Base-by-base conservation (phyloP, 225 moss, liverwort and hornwort genomes). In the Bryum argenteum region DNA sequence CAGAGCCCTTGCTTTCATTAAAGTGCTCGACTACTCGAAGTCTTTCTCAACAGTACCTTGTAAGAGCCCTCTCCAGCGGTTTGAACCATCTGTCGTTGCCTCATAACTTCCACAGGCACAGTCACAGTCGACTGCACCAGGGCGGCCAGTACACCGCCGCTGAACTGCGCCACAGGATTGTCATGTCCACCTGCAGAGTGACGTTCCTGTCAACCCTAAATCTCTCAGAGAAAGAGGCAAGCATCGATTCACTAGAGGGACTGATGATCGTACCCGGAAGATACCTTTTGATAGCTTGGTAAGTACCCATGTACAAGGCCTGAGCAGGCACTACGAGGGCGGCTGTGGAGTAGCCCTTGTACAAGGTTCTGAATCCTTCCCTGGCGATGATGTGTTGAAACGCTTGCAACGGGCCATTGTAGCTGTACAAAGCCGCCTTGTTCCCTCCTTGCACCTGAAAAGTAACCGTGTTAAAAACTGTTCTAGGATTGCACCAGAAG, bases 321-420 rank as follows among this genome's bases (percentile, higher is more conserved):
- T 48, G 48, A 6, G 48, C 48, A 48, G 48, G 48, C 17, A 48
- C 15, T 48, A 48, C 78, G 53, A 75, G 80, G 0, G 67, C 11
- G 10, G 86, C 79, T 8, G 90, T 92, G 6, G 76, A 77, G 65
- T 87, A 90, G 41, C 48, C 48, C 48, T 48, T 48, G 65, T 88
- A 92, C 6, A 92, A 70, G 28, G 86, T 88, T 50, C 88, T 77
- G 81, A 78, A 86, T 10, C 89, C 89, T 71, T 90, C 92, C 68
- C 63, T 80, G n/a, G 79, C 82, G 58, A 79, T 71, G 71, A 90
- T 92, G 18, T 60, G 79, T 26, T 55, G 39, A 41, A 88, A 78
- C 42, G 90, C 90, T 71, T 92, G 77, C 17, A 86, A 10, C 17
- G 88, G 86, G n/a, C 92, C 92, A 57, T 71, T 81, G 33, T 90